These are phyloP conservation scores for Trametes meyenii DNA, from an alignment of 768 basidiomycete species.

Conservation along the genomic window DNA sequence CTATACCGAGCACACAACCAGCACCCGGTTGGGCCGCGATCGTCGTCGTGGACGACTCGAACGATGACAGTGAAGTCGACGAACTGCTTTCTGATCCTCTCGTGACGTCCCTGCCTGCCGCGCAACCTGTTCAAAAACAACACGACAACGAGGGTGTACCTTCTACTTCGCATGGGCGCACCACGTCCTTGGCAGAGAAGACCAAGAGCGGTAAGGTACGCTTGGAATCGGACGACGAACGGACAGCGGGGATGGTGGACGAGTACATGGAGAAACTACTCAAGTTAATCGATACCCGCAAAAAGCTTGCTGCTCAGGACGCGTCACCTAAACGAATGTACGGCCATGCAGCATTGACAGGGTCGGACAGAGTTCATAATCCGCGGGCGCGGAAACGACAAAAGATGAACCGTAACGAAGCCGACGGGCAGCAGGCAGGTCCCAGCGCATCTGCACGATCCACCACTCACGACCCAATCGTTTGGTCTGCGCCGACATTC, in stretches of 20 bases:
- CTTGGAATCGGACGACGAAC: constrained; percentile 26
- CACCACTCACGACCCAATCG: constrained; percentile 21
- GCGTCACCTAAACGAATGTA: too few species aligned
- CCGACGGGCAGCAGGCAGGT: neutral
- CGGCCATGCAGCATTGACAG: neutral
- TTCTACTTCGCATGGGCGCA: neutral
- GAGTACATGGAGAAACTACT: neutral
- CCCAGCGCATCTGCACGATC: neutral
- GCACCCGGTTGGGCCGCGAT: constrained; percentile 9
- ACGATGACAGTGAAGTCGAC: constrained; percentile 17
- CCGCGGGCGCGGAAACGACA: neutral
- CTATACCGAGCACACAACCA: neutral
- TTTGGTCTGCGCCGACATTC: constrained; percentile 26
- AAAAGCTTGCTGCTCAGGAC: neutral
- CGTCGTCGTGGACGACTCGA: neutral
- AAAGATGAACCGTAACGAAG: neutral
- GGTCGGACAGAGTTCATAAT: neutral
- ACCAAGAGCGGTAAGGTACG: neutral
- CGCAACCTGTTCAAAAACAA: neutral
- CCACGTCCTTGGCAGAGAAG: neutral
- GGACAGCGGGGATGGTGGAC: constrained; percentile 19
- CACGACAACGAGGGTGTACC: neutral
- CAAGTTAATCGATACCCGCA: neutral
- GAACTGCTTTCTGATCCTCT: constrained; percentile 13
- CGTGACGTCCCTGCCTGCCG: neutral